Evolutionary conservation across 2,329 filamentous ascomycete genomes (phyloP), one percentile per base, ranked within the genome.

Genomic region (Pezicula neosporulosa): DNA sequence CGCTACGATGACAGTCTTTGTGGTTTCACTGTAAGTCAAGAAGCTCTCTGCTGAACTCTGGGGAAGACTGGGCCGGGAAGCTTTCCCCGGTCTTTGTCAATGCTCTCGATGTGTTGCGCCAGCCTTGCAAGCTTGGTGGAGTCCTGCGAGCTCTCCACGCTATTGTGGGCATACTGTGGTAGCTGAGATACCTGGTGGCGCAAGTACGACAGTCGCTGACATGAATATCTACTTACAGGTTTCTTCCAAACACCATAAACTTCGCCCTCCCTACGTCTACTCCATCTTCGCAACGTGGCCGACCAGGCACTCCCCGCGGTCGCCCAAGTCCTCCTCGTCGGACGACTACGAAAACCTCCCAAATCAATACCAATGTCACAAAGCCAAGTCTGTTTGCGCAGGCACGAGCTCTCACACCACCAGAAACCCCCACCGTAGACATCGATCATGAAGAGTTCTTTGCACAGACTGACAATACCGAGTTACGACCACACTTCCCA

Each of bases 181-280:
- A 30, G 3, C 7, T 30, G 4, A 30, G 28, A 30, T 30, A 30
- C 28, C 28, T 12, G 28, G 3, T 30, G 28, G 7, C 28, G 28
- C 28, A 30, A 30, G 6, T 30, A 30, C 28, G 3, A 7, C 28
- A 30, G 7, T 30, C 28, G 28, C 28, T 30, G 28, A 30, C 6
- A 12, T n/a, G 6, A 4, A 30, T 7, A 12, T 42, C 15, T 50
- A 13, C 30, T 28, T 13, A n/a, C 66, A 96, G 92, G 51, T 96
- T 96, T 67, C 81, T 97, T 35, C 93, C 93, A 33, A 92, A 96
- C 69, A 97, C 93, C 38, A 78, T 96, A 64, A 86, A 96, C 69
- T 97, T 97, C 69, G 85, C 86, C 60, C 77, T 89, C 51, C 81
- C 82, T 10, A 77, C 77, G 37, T 63, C 55, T 51, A 77, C 76